Conservation (phyloP, 2,329 filamentous ascomycete species). For the Gaeumannomyces sp. region DNA sequence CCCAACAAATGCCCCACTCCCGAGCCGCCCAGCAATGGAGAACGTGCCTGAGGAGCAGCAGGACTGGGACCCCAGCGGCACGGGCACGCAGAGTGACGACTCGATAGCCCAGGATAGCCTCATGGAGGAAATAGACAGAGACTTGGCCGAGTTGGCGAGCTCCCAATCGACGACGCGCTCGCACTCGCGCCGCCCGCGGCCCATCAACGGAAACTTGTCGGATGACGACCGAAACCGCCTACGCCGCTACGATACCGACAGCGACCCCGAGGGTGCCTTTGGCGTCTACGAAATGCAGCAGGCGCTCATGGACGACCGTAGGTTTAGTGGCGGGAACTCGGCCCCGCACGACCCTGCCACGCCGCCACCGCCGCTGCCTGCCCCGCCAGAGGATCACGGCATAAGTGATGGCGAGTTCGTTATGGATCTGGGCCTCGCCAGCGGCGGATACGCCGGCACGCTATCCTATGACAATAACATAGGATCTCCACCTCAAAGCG, state of each 20-base stretch:
- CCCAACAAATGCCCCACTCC: slow-evolving; percentile 54
- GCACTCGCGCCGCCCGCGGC: slow-evolving; percentile 32
- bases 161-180: background rate
- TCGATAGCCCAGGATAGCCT: slow-evolving; percentile 44
- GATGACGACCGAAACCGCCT: slow-evolving; percentile 41
- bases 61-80: slow-evolving; percentile 34
- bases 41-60: slow-evolving; percentile 33
- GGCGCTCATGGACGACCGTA: slow-evolving; percentile 71
- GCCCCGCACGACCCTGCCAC: background rate
- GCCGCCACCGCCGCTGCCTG: slow-evolving; percentile 30
- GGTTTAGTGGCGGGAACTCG: slow-evolving; percentile 44
- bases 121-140: slow-evolving; percentile 52
- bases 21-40: slow-evolving; percentile 42
- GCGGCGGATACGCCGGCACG: slow-evolving; percentile 60
- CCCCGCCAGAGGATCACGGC: slow-evolving; percentile 42
- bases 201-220: slow-evolving; percentile 40
- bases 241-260: slow-evolving; percentile 61
- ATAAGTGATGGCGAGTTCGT: slow-evolving; percentile 69
- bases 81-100: slow-evolving; percentile 28
- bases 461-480: slow-evolving; percentile 44
- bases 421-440: slow-evolving; percentile 69
- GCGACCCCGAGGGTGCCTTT: slow-evolving; percentile 80
- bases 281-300: slow-evolving; percentile 78
- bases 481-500: slow-evolving; percentile 33
- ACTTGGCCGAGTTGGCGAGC: slow-evolving; percentile 30